A percentile compares a stretch with the other conserved stretches of the same genome.
Conservation (phyloP, 495 filamentous ascomycete genomes). For the Schizothecium vesticola region DNA sequence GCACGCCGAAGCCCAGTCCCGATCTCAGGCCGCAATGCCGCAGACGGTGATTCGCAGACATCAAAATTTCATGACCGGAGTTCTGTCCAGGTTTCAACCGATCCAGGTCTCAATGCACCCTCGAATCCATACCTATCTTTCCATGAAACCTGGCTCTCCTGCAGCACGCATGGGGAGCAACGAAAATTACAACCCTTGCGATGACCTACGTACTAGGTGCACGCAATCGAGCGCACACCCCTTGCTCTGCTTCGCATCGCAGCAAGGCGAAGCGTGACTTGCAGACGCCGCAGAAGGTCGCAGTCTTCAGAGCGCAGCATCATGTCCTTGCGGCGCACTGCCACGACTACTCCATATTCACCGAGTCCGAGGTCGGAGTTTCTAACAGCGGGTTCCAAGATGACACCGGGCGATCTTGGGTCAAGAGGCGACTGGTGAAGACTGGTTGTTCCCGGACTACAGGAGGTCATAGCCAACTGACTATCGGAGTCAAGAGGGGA, state of each 20-base stretch:
- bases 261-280: background rate
- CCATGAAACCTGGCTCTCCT: conserved; percentile 16
- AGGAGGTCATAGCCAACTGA: background rate
- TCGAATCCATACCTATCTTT: conserved; percentile 1
- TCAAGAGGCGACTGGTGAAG: background rate
- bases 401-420: background rate
- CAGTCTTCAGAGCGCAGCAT: background rate
- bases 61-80: background rate
- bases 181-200: background rate
- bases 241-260: background rate
- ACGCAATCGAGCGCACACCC: conserved; percentile 15
- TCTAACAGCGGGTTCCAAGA: background rate
- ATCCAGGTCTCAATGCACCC: background rate
- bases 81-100: conserved; percentile 2
- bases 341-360: background rate
- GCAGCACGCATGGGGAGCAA: conserved; percentile 8
- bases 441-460: background rate
- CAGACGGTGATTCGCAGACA: conserved; percentile 4
- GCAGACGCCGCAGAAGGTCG: background rate
- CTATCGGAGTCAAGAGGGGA: background rate
- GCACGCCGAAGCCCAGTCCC: conserved; percentile 1
- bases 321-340: too few species aligned
- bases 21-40: background rate
- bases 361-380: background rate
- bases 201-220: conserved; percentile 9